These are phyloP conservation scores for Hordeum vulgare DNA, from an alignment of 176 grass and related monocot genomes.

Conservation along the genomic window MorexV3_pseudomolecules_assembly NC_058521.1:46552224-46552723, in stretches of 20 bases:
- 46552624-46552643: not conserved
- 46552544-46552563: not conserved
- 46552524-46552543: not conserved
- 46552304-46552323: not conserved
- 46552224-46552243: not conserved
- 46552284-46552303: not conserved
- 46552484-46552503: not conserved
- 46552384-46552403: not conserved
- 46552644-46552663: not conserved
- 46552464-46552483: not conserved
- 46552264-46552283: conserved; percentile 1
- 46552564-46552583: no score
- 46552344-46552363: not conserved
- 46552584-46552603: not conserved
- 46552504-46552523: not conserved
- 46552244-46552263: not conserved
- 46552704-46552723: conserved; percentile 6
- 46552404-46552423: not conserved
- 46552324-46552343: not conserved
- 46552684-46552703: not conserved
- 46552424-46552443: conserved; percentile 6
- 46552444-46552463: not conserved
- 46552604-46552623: not conserved
- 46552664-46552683: conserved; percentile 7
- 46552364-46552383: not conserved